Evolutionary conservation across 805 yeast species (phyloP).

Genomic region (Saturnispora sekii): DNA sequence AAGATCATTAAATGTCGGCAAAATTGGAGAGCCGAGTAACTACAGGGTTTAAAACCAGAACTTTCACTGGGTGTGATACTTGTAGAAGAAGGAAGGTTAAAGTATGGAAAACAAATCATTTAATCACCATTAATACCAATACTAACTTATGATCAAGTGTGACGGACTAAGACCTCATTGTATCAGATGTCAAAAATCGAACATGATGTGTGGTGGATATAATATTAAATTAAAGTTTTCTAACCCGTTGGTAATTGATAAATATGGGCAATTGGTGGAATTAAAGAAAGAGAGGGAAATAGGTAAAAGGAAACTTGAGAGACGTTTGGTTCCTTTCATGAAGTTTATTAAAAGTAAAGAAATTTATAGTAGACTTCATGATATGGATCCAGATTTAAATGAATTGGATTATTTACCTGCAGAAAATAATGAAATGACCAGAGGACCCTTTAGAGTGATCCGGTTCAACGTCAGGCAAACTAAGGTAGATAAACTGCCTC

Average conservation of each 20-base stretch:
- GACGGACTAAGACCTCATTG: constrained; percentile 39
- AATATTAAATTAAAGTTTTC: constrained; percentile 40
- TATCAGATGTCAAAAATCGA: constrained; percentile 36
- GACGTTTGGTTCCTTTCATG: constrained; percentile 38
- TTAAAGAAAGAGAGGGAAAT: constrained; percentile 7
- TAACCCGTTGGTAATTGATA: constrained; percentile 28
- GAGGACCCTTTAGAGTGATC: constrained; percentile 24
- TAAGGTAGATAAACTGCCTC: neutral
- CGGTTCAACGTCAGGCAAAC: neutral
- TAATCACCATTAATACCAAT: too few species aligned
- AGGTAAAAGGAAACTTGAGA: constrained; percentile 14
- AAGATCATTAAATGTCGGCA: too few species aligned
- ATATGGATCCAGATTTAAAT: constrained; percentile 31
- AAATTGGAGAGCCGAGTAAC: too few species aligned
- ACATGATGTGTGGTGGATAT: constrained; percentile 40
- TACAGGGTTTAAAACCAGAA: constrained; percentile 15
- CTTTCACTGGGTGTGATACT: constrained; percentile 47
- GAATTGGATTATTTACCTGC: constrained; percentile 9
- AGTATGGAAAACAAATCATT: neutral
- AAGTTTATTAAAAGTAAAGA: constrained; percentile 26
- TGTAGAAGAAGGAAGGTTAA: constrained; percentile 44
- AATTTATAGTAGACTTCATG: constrained; percentile 30
- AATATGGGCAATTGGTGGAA: constrained; percentile 16
- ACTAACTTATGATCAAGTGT: constrained; percentile 22
- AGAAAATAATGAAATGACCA: constrained; percentile 21